phyloP scores from a whole-genome alignment of 805 yeast genomes.

The Torulaspora microellipsoides region DNA sequence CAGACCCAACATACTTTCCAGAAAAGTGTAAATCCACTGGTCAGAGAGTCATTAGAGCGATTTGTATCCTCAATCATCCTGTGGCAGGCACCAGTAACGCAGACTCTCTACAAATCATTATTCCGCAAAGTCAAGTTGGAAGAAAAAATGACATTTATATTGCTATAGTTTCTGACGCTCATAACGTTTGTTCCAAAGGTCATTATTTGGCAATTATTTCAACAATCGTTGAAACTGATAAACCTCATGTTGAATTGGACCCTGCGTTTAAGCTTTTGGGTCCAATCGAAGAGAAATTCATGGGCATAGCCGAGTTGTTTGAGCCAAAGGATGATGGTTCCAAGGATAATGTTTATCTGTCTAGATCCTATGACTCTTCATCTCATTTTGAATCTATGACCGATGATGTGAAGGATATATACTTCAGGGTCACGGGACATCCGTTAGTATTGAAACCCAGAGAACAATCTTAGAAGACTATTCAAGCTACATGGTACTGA shows the following conservation, averaged over 20 bases:
- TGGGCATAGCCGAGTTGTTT: slow-evolving; percentile 89
- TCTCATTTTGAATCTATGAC: slow-evolving; percentile 96
- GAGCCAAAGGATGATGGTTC: slow-evolving; percentile 86
- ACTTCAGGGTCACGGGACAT: slow-evolving; percentile 86
- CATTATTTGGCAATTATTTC: slow-evolving; percentile 91
- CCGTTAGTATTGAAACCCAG: slow-evolving; percentile 84
- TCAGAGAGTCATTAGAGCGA: slow-evolving; percentile 38
- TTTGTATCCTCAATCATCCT: slow-evolving; percentile 88
- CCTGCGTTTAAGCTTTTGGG: slow-evolving; percentile 92
- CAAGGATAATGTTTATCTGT: slow-evolving; percentile 70
- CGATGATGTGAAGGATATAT: slow-evolving; percentile 92
- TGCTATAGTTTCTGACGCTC: slow-evolving; percentile 84
- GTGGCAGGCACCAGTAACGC: slow-evolving; percentile 74
- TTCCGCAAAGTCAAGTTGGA: slow-evolving; percentile 92
- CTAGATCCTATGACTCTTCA: slow-evolving; percentile 88
- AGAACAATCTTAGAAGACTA: slow-evolving; percentile 27
- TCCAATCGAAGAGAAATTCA: slow-evolving; percentile 69
- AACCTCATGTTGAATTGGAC: slow-evolving; percentile 87
- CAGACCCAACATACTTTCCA: slow-evolving; percentile 98
- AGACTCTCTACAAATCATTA: slow-evolving; percentile 89
- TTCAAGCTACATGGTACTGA: too few relatives aligned
- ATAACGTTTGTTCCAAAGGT: slow-evolving; percentile 85
- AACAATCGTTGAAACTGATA: slow-evolving; percentile 87
- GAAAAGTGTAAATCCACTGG: slow-evolving; percentile 37
- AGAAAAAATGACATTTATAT: slow-evolving; percentile 93